Evolutionary conservation across 2,329 filamentous ascomycete species (phyloP).

Genomic region (Pseudogymnoascus sp.): DNA sequence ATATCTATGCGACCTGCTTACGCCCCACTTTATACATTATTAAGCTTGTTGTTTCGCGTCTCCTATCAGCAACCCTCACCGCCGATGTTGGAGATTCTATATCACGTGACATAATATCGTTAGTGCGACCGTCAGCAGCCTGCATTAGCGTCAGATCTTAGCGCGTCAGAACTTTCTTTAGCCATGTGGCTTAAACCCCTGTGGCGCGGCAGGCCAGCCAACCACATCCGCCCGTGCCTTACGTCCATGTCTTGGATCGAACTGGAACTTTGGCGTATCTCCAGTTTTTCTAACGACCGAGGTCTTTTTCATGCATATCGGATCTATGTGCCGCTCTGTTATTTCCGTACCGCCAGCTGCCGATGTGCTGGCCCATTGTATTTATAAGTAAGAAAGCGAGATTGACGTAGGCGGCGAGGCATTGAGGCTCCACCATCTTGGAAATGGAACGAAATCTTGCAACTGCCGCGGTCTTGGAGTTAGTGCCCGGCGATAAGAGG

Average conservation of each 20-base stretch:
- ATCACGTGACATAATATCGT: neutral
- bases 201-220: neutral
- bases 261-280: neutral
- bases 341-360: neutral
- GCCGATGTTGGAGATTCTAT: too few species aligned
- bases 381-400: neutral
- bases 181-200: neutral
- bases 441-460: neutral
- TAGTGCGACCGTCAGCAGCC: neutral
- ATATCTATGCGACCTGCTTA: conserved; percentile 6
- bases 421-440: neutral
- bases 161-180: conserved; percentile 1
- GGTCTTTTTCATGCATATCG: neutral
- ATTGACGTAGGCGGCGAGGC: neutral
- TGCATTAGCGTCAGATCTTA: neutral
- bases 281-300: neutral
- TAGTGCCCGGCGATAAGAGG: neutral
- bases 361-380: neutral
- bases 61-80: neutral
- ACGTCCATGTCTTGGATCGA: neutral
- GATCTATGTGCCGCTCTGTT: neutral
- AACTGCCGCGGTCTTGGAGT: neutral
- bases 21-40: neutral
- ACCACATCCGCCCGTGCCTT: neutral
- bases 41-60: neutral